Evolutionary conservation across 2,329 filamentous ascomycete genomes (phyloP), one percentile per base, ranked within the genome.

Genomic region (Monilinia polystroma): DNA sequence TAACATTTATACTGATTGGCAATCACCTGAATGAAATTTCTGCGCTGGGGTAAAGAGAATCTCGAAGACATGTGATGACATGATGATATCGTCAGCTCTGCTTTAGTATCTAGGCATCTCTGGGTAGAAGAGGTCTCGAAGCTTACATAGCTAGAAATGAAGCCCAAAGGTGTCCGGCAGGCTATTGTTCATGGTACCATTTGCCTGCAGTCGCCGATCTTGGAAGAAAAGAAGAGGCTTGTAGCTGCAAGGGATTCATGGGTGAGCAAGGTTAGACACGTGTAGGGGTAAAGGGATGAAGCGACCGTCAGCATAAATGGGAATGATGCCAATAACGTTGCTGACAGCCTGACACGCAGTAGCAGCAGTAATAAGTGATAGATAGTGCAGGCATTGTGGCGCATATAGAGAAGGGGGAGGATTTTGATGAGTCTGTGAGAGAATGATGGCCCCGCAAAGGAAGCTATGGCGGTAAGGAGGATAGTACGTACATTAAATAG

Each of bases 1-100:
- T 43, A 14, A 57, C 32, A 35, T 7, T 35, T 35, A 35, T 35
- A 35, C 32, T 8, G 32, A 35, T 35, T 35, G 32, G 32, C 32
- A 5, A 57, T 35, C 20, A 10, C 6, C n/a, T 56, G 32, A 18
- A 47, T 47, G 45, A 20, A 18, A 18, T n/a, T 47, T 20, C 16
- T 47, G 6, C 18, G 45, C 45, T 47, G 18, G 6, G 16, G 16
- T 35, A 20, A 47, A 47, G 45, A 18, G 6, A 20, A 57, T 57
- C 6, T 35, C 32, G 5, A 35, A 35, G 32, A 35, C 32, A 35
- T 35, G 32, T 35, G 32, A 5, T 35, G 32, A 57, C 20, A 45
- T 57, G 55, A 57, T 32, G 38, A 45, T 45, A 45, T 57, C 38
- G 55, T 57, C 16, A 57, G 55, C 55, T 45, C 16, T 57, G 38